phyloP scores from a whole-genome alignment of 257 asterid genomes.

The Nicotiana attenuata region DNA sequence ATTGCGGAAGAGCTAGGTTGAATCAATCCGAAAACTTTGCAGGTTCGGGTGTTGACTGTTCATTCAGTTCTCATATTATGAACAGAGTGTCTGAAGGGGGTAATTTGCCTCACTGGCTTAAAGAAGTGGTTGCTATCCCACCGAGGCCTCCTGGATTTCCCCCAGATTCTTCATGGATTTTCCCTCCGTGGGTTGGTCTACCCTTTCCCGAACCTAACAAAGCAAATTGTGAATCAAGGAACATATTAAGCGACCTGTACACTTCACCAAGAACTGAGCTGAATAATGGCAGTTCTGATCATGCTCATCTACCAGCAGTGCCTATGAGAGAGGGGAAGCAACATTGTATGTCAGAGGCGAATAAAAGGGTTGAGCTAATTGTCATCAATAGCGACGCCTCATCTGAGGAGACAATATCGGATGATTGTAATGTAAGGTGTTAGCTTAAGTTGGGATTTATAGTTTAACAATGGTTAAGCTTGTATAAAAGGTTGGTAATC shows the following conservation, averaged over 20 bases:
- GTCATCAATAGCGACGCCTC: constrained; percentile 59
- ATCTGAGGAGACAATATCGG: constrained; percentile 78
- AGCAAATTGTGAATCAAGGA: constrained; percentile 16
- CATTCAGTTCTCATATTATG: constrained; percentile 15
- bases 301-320: constrained; percentile 1
- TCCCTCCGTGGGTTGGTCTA: constrained; percentile 16
- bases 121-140: constrained; percentile 39
- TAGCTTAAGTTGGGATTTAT: constrained; percentile 19
- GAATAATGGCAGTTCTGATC: constrained; percentile 5
- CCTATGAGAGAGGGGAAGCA: constrained; percentile 7
- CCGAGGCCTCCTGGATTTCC: constrained; percentile 19
- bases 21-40: constrained; percentile 8
- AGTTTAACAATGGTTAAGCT: not conserved
- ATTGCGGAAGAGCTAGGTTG: constrained; percentile 12
- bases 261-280: constrained; percentile 8
- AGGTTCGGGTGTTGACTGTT: constrained; percentile 17
- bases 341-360: not conserved
- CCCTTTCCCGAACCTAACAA: constrained; percentile 13
- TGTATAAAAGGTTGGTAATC: not conserved
- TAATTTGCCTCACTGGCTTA: constrained; percentile 61
- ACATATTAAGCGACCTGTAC: constrained; percentile 6
- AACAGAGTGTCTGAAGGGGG: constrained; percentile 8
- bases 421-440: constrained; percentile 31
- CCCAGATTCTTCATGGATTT: not conserved
- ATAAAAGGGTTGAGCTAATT: constrained; percentile 37